These are phyloP conservation scores for Plasmodium sp. DNA, from an alignment of 169 alveolate species.

Conservation along the genomic window DNA sequence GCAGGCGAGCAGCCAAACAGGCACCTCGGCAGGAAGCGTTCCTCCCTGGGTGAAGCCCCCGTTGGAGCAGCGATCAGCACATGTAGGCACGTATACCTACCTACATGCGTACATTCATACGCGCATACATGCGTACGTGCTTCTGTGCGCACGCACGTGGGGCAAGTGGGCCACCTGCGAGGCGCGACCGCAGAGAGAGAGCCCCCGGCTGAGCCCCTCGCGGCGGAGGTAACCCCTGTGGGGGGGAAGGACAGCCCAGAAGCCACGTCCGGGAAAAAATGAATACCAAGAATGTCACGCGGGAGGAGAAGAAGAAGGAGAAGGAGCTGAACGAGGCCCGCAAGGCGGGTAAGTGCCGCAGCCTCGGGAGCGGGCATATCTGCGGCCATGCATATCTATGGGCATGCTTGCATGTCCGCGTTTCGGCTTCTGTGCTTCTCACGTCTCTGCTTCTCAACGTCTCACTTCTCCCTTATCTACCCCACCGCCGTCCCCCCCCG, in stretches of 20 bases:
- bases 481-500: neutral
- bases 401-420: neutral
- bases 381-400: neutral
- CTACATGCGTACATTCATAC: neutral
- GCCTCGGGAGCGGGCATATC: neutral
- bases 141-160: neutral
- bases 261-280: constrained; percentile 37
- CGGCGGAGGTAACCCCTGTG: neutral
- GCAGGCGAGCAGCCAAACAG: no score
- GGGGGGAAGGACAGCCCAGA: neutral
- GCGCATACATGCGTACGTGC: neutral
- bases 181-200: neutral
- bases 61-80: neutral
- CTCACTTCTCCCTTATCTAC: neutral
- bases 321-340: constrained; percentile 80
- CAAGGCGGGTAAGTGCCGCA: constrained; percentile 65
- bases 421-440: neutral
- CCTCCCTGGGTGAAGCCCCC: neutral
- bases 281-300: constrained; percentile 70
- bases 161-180: neutral
- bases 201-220: neutral
- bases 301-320: constrained; percentile 80
- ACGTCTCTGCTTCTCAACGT: neutral
- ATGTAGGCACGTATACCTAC: neutral
- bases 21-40: neutral